A percentile compares a stretch with the other conserved stretches of the same genome.
These are phyloP conservation scores for Sporisorium sorghi DNA, from an alignment of 1,284 basidiomycete genomes.

Conservation along the genomic window DNA sequence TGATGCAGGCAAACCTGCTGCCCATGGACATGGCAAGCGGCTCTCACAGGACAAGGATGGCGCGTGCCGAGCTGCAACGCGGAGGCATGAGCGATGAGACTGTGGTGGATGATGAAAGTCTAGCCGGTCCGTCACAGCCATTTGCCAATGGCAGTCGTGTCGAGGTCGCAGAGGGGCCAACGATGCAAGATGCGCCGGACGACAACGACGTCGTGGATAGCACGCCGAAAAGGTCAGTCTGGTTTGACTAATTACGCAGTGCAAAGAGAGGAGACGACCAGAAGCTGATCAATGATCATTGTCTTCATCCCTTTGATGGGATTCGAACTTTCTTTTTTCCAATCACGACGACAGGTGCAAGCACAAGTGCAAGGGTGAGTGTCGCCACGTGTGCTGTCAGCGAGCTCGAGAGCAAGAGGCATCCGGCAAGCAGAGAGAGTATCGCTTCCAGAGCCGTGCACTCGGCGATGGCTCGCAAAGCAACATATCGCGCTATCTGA, in stretches of 20 bases:
- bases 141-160: neutral
- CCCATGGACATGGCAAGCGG: constrained; percentile 39
- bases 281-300: neutral
- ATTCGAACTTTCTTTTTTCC: neutral
- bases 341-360: constrained; percentile 28
- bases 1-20: constrained; percentile 37
- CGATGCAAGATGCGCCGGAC: neutral
- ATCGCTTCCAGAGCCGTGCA: constrained; percentile 16
- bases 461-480: constrained; percentile 5
- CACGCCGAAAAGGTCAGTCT: constrained; percentile 35
- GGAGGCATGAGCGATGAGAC: constrained; percentile 11
- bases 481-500: neutral
- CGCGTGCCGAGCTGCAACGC: constrained; percentile 16
- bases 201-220: constrained; percentile 27
- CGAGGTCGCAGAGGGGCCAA: neutral
- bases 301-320: neutral
- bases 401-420: constrained; percentile 22
- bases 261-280: neutral
- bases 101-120: neutral
- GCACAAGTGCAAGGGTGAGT: constrained; percentile 58
- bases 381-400: constrained; percentile 66
- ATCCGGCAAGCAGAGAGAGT: constrained; percentile 9
- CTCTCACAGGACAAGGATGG: constrained; percentile 26
- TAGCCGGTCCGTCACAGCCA: neutral
- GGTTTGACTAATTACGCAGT: too few relatives aligned